phyloP scores from a whole-genome alignment of 2,329 filamentous ascomycete species.

The Arthrinium puccinioides region DNA sequence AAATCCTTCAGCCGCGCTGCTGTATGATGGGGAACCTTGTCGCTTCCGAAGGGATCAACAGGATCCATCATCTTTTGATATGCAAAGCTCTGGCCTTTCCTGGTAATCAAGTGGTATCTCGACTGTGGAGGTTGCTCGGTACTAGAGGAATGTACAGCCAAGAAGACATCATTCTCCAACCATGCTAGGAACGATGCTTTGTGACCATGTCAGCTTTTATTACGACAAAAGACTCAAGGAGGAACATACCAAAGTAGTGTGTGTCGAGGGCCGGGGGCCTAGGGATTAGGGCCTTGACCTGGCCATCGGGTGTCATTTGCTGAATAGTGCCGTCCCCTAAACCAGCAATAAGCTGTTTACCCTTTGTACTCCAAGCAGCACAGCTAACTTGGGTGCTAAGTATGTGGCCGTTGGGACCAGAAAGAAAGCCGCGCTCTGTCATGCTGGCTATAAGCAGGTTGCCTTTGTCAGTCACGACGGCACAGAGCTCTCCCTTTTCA shows the following conservation, averaged over 20 bases:
- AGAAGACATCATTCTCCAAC: conserved; percentile 82
- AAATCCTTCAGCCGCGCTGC: conserved; percentile 73
- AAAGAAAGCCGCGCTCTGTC: conserved; percentile 52
- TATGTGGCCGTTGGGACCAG: conserved; percentile 50
- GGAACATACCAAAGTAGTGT: conserved; percentile 58
- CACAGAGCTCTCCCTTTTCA: conserved; percentile 67
- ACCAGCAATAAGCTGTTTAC: conserved; percentile 88
- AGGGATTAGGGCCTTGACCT: conserved; percentile 70
- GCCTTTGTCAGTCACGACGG: conserved; percentile 72
- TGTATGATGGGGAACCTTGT: conserved; percentile 67
- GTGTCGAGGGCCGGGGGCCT: conserved; percentile 59
- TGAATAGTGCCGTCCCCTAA: conserved; percentile 70
- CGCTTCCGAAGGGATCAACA: conserved; percentile 62
- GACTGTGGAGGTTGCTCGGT: conserved; percentile 54
- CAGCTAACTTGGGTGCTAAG: conserved; percentile 74
- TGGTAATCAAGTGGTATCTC: conserved; percentile 72
- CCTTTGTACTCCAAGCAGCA: conserved; percentile 84
- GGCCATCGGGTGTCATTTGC: conserved; percentile 79
- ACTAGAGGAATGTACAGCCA: conserved; percentile 68
- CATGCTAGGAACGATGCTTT: conserved; percentile 74
- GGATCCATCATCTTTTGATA: conserved; percentile 72
- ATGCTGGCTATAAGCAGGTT: conserved; percentile 81
- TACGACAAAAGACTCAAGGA: not conserved
- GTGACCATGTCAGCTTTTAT: conserved; percentile 16
- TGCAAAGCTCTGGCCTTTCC: conserved; percentile 55